Conservation (phyloP, 1,284 basidiomycete species). For the Sanghuangporus weigelae region DNA sequence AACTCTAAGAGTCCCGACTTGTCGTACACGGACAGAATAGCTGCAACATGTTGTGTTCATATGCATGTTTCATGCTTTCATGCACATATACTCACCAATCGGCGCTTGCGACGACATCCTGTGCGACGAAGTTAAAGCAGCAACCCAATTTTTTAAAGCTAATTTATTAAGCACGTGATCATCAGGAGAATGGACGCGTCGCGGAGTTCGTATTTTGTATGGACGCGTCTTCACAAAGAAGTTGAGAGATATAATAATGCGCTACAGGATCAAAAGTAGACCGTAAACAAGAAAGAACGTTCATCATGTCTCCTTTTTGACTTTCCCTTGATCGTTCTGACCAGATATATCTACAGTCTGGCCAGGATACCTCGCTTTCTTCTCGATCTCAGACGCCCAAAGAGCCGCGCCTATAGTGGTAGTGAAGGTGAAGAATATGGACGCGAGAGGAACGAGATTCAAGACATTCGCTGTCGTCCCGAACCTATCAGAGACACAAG, state of each 20-base stretch:
- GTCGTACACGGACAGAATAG: constrained; percentile 96
- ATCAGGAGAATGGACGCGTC: neutral
- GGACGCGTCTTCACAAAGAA: neutral
- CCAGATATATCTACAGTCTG: constrained; percentile 10
- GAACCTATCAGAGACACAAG: constrained; percentile 35
- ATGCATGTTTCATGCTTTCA: neutral
- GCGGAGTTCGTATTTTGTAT: neutral
- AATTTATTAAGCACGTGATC: neutral
- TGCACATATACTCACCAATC: constrained; percentile 8
- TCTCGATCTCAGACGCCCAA: constrained; percentile 64
- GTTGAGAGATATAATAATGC: neutral
- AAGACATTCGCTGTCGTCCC: constrained; percentile 55
- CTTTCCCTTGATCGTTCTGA: neutral
- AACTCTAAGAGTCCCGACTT: constrained; percentile 90
- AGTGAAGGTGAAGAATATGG: constrained; percentile 48
- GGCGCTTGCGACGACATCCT: neutral
- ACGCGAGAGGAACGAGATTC: constrained; percentile 57
- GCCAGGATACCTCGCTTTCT: constrained; percentile 24
- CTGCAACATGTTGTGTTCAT: constrained; percentile 34
- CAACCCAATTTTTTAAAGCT: neutral
- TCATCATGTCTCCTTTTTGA: constrained; percentile 14
- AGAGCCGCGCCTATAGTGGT: constrained; percentile 65
- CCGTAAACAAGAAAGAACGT: neutral
- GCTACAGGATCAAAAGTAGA: neutral
- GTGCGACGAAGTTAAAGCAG: neutral